Evolutionary conservation across 179 eudicot genomes (phyloP), one percentile per base, ranked within the genome.

Genomic region (Drosera spatulata): DNA sequence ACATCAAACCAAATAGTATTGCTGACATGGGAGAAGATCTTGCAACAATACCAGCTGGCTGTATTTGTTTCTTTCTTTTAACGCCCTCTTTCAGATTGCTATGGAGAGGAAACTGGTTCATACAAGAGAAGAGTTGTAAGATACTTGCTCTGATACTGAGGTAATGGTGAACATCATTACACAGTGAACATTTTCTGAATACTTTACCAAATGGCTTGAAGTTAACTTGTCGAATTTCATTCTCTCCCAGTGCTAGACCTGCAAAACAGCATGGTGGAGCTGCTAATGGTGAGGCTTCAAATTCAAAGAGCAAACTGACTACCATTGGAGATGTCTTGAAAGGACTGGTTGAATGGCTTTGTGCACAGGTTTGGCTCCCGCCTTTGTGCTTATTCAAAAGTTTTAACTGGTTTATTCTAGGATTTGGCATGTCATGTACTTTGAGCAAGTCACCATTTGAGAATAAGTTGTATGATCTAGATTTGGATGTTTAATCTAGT

Each of bases 91-190:
- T 59, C 83, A 91, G 98, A 72, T 75, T 89, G 86, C 87, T 91
- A 12, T 82, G 86, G 87, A 85, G 78, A 71, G 96, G 93, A 60
- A 86, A 79, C 67, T 91, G 96, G 98, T 91, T 88, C 80, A 79
- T 89, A 69, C 96, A 91, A 78, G 96, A 88, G 78, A 88, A 88
- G 84, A 80, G 96, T 76, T 88, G 90, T 61, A 91, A 86, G 85
- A 91, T 86, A 76, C 93, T 91, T 50, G 76, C 98, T 54, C 62
- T 76, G 70, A 75, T 89, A 64, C 76, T 84, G 55, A 89, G 95
- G 98, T 91, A 82, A 37, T 43, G 68, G 58, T 67, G 45, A 50
- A 54, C 61, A 50, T 12, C 55, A 22, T 40, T 10, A n/a, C 66
- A 9, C 10, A 38, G 42, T 38, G 38, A 12, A 7, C 13, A 38